Evolutionary conservation across 2,329 filamentous ascomycete genomes (phyloP).

Genomic region (Scleromitrula shiraiana): DNA sequence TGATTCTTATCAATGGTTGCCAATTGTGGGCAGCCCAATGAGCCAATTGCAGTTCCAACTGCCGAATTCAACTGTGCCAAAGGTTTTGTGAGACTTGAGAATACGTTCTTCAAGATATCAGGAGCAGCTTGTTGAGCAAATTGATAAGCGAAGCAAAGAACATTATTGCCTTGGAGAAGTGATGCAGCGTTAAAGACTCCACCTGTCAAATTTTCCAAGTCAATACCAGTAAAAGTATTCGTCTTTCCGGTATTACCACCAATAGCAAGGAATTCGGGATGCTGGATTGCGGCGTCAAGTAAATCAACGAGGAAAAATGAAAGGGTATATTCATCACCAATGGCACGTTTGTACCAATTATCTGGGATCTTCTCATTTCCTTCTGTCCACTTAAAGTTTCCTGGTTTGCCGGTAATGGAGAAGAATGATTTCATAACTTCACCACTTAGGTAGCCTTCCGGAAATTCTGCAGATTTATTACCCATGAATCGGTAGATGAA

Average conservation of each 20-base stretch:
- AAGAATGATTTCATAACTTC: conserved; percentile 19
- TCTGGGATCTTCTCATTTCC: conserved; percentile 18
- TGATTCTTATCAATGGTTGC: conserved; percentile 4
- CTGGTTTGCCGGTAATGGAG: conserved; percentile 14
- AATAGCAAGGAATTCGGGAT: conserved; percentile 38
- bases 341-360: conserved; percentile 19
- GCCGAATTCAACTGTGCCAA: conserved; percentile 22
- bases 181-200: conserved; percentile 37
- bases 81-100: conserved; percentile 26
- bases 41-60: background rate
- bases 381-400: conserved; percentile 13
- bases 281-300: conserved; percentile 29
- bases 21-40: conserved; percentile 8
- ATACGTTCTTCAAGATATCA: conserved; percentile 34
- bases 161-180: conserved; percentile 40
- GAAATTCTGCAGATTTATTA: conserved; percentile 27
- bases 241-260: conserved; percentile 45
- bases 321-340: conserved; percentile 33
- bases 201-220: conserved; percentile 36
- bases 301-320: conserved; percentile 31
- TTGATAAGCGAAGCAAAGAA: conserved; percentile 37
- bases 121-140: conserved; percentile 34
- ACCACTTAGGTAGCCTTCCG: conserved; percentile 25
- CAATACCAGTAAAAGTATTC: conserved; percentile 43
- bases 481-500: conserved; percentile 28